phyloP scores from a whole-genome alignment of 768 basidiomycete species.

The Leccinum subtestaceum region DNA sequence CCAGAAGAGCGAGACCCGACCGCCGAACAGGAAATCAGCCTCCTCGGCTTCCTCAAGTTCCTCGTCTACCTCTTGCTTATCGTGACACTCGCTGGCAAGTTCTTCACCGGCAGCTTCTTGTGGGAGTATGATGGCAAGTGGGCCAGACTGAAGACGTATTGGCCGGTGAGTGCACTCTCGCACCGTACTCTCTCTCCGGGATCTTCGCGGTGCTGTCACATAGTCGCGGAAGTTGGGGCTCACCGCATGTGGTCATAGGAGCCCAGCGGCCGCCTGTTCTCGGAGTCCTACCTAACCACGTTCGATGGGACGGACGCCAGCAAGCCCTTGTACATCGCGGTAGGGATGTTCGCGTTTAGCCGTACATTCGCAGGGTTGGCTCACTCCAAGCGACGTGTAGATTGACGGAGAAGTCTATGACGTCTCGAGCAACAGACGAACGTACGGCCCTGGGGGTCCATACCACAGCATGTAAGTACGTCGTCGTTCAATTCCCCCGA shows the following conservation, averaged over 20 bases:
- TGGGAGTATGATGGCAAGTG: constrained; percentile 81
- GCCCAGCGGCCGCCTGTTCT: constrained; percentile 67
- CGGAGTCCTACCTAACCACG: constrained; percentile 60
- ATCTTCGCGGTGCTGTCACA: neutral
- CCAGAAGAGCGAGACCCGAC: constrained; percentile 75
- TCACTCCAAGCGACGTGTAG: constrained; percentile 39
- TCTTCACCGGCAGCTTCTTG: constrained; percentile 80
- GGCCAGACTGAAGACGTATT: constrained; percentile 56
- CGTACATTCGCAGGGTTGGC: neutral
- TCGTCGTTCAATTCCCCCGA: neutral
- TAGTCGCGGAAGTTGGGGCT: neutral
- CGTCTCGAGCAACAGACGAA: constrained; percentile 69
- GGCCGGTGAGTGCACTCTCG: constrained; percentile 47
- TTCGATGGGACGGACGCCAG: constrained; percentile 69
- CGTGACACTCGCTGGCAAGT: constrained; percentile 65
- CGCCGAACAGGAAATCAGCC: constrained; percentile 60
- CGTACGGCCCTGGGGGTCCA: constrained; percentile 87
- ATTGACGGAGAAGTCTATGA: constrained; percentile 94
- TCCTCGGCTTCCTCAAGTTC: constrained; percentile 67
- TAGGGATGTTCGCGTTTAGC: constrained; percentile 36
- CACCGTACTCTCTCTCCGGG: neutral
- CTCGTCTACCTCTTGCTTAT: constrained; percentile 54
- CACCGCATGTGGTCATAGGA: constrained; percentile 27
- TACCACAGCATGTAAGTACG: constrained; percentile 63
- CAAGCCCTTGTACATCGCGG: constrained; percentile 82